Evolutionary conservation across 805 yeast species (phyloP), one percentile per base, ranked within the genome.

Genomic region (Candida awuae): DNA sequence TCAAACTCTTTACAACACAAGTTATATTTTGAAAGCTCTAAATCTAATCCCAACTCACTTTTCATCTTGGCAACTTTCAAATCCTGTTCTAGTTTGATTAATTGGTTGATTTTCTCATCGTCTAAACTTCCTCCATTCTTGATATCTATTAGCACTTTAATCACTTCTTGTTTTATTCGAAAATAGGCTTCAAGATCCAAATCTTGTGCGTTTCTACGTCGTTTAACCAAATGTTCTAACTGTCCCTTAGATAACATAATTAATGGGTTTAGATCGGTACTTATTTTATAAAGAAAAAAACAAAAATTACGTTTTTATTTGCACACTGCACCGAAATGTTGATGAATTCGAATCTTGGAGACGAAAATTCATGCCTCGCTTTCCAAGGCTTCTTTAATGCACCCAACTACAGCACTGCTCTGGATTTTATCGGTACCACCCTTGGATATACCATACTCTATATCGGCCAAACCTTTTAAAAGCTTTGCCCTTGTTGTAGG

Each of bases 351-450:
- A n/a, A n/a, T n/a, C n/a, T n/a, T n/a, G n/a, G n/a, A n/a, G n/a
- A n/a, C n/a, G n/a, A n/a, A n/a, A n/a, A n/a, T 7, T 41, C 25
- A 49, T 4, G 55, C 63, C 48, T 68, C 67, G 35, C 59, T 42
- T 47, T 76, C 82, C 62, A 80, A 59, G 0, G 84, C 80, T 13
- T 63, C 63, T 58, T 87, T 88, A 25, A 92, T 76, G 6, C 80
- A 85, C 0, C 95, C 96, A 39, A 92, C 80, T 38, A 84, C 78
- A 2, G 96, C 97, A 53, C 92, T 83, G 32, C 85, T 74, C 55
- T 90, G 97, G 23, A 92, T 73, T 57, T 80, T 83, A 43, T 88
- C 96, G 54, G 79, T 84, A 2, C 97, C 97, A 8, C 98, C 99
- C 56, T 77, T 79, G 14, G 94, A 77, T 27, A 92, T 80, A 1